phyloP scores from a whole-genome alignment of 305 asterid species.

The Withania somnifera region DNA sequence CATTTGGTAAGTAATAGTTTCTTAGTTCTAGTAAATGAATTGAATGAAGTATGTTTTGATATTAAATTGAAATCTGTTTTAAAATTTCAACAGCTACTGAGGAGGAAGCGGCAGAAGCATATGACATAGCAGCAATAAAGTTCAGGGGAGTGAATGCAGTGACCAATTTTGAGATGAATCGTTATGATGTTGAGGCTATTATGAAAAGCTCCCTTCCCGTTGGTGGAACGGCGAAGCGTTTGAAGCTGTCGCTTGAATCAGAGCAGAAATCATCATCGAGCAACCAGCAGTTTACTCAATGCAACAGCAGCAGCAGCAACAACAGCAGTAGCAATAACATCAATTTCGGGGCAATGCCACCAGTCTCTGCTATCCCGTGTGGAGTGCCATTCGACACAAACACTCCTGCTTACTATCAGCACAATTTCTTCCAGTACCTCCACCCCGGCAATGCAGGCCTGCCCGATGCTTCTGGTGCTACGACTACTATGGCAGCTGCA shows the following conservation, averaged over 20 bases:
- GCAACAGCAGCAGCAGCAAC: constrained; percentile 26
- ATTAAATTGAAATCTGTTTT: neutral
- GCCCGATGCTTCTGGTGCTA: constrained; percentile 8
- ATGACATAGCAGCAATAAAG: constrained; percentile 95
- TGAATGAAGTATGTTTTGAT: too few relatives aligned
- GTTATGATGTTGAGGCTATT: constrained; percentile 78
- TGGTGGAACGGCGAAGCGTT: constrained; percentile 76
- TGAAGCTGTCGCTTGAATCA: constrained; percentile 50
- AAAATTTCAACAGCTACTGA: constrained; percentile 53
- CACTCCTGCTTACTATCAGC: constrained; percentile 22
- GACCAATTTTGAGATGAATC: constrained; percentile 88
- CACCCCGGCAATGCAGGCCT: constrained; percentile 7
- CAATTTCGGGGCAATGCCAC: constrained; percentile 45
- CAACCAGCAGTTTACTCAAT: constrained; percentile 27
- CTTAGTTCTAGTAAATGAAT: too few relatives aligned
- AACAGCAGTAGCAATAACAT: constrained; percentile 27
- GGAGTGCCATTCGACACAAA: constrained; percentile 48
- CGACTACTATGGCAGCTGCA: constrained; percentile 26
- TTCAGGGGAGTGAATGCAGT: constrained; percentile 85
- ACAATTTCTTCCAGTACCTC: constrained; percentile 49
- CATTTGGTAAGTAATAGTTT: constrained; percentile 39
- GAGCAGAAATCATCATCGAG: constrained; percentile 32
- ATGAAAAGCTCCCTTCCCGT: constrained; percentile 76
- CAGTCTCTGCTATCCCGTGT: constrained; percentile 36
- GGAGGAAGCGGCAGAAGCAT: constrained; percentile 99